Percentiles rank a stretch among this genome's conserved stretches.
Conservation (phyloP, 2,329 filamentous ascomycete species). For the Mycogone perniciosa region DNA sequence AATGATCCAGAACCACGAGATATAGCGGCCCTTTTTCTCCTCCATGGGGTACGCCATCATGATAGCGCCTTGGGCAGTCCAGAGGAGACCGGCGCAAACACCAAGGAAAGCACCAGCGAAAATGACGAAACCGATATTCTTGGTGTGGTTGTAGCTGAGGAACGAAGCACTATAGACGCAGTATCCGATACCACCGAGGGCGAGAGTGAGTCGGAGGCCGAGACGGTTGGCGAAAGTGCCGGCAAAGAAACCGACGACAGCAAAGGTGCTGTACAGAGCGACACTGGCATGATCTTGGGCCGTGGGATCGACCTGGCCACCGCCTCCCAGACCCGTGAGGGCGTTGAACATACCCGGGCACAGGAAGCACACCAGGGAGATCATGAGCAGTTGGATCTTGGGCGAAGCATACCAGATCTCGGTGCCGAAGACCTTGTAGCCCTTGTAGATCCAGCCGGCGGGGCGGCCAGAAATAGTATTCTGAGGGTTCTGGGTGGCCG, state of each 20-base stretch:
- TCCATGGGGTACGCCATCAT: slow-evolving; percentile 89
- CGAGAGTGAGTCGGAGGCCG: slow-evolving; percentile 61
- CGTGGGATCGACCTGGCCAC: slow-evolving; percentile 44
- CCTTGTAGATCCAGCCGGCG: slow-evolving; percentile 62
- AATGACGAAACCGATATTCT: slow-evolving; percentile 63
- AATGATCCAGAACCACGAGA: slow-evolving; percentile 90
- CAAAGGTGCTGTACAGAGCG: slow-evolving; percentile 67
- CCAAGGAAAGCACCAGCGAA: slow-evolving; percentile 73
- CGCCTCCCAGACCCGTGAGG: slow-evolving; percentile 58
- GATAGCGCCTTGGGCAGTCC: slow-evolving; percentile 77
- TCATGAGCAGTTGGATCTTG: slow-evolving; percentile 63
- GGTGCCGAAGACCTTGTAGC: slow-evolving; percentile 45
- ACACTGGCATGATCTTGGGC: slow-evolving; percentile 59
- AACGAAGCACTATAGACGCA: slow-evolving; percentile 67
- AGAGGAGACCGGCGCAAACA: slow-evolving; percentile 71
- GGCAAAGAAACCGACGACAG: slow-evolving; percentile 61
- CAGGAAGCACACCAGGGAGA: slow-evolving; percentile 50
- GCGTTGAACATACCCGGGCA: slow-evolving; percentile 71
- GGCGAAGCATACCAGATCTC: slow-evolving; percentile 68
- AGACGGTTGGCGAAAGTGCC: slow-evolving; percentile 73
- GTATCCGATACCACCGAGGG: slow-evolving; percentile 71
- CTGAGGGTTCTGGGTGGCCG: slow-evolving; percentile 13
- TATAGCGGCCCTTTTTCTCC: slow-evolving; percentile 76
- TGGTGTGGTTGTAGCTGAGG: slow-evolving; percentile 62
- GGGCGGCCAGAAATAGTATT: slow-evolving; percentile 29